phyloP scores from a whole-genome alignment of 2,329 filamentous ascomycete genomes.

The Colletotrichum somersetense region DNA sequence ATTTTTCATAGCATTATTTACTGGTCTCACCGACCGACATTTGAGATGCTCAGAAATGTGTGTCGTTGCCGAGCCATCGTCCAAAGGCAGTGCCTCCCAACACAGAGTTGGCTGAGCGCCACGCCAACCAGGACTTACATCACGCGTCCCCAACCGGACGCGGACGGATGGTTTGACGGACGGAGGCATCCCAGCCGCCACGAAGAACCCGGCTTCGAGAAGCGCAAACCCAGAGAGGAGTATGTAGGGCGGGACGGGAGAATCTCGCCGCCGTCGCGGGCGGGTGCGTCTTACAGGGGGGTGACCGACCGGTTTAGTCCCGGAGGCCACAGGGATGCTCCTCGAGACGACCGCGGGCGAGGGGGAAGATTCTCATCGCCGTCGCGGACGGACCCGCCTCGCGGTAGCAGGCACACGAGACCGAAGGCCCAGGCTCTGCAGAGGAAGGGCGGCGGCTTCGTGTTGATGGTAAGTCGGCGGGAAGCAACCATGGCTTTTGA shows the following conservation, averaged over 20 bases:
- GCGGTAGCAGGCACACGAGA: not conserved
- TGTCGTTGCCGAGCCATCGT: not conserved
- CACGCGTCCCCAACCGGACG: conserved; percentile 9
- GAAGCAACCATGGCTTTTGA: not conserved
- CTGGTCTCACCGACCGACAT: not conserved
- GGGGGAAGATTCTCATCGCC: conserved; percentile 6
- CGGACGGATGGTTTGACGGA: conserved; percentile 5
- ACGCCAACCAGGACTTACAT: conserved; percentile 18
- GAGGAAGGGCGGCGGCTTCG: conserved; percentile 12
- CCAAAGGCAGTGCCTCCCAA: conserved; percentile 13
- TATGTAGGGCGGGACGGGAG: not conserved
- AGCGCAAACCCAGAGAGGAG: not conserved
- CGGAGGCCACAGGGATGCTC: not conserved
- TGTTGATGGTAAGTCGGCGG: conserved; percentile 7
- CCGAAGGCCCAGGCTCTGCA: not conserved
- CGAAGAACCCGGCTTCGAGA: conserved; percentile 9
- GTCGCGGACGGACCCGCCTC: not conserved
- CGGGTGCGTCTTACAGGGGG: not conserved
- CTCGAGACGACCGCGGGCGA: not conserved
- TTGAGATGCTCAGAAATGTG: not conserved
- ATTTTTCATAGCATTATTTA: not conserved
- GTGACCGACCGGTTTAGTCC: not conserved
- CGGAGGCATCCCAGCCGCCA: conserved; percentile 5
- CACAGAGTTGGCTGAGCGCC: conserved; percentile 9
- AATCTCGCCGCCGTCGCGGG: not conserved